Evolutionary conservation across 108 stramenopile genomes (phyloP).

Genomic region (Pseudonitzschia delicatissima): DNA sequence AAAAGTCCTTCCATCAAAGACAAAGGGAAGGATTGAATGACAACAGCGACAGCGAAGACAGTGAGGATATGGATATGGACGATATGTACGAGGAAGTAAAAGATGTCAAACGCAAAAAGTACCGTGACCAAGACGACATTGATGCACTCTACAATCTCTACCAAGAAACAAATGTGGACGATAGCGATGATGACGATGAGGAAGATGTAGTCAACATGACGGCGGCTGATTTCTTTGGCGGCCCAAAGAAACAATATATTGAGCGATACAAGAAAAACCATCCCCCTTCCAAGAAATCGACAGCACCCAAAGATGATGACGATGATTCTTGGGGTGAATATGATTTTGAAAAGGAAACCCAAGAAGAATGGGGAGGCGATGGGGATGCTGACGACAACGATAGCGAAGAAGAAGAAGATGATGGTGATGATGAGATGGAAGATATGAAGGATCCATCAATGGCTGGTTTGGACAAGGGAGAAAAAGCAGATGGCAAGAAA

Average conservation of each 20-base stretch:
- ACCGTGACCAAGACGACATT: constrained; percentile 83
- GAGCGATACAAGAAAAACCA: constrained; percentile 36
- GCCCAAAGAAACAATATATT: constrained; percentile 55
- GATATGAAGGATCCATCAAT: constrained; percentile 11
- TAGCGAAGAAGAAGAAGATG: constrained; percentile 35
- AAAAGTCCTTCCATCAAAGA: constrained; percentile 57
- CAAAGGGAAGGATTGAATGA: constrained; percentile 51
- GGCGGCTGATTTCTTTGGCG: constrained; percentile 84
- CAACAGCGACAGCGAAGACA: constrained; percentile 45
- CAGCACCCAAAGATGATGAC: constrained; percentile 44
- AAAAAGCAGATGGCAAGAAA: constrained; percentile 8
- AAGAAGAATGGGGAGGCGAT: constrained; percentile 24
- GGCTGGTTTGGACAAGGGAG: not conserved
- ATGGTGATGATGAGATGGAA: constrained; percentile 29
- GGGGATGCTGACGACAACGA: constrained; percentile 40
- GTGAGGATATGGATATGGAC: constrained; percentile 30
- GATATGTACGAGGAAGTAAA: constrained; percentile 28
- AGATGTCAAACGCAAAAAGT: constrained; percentile 59
- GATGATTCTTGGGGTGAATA: constrained; percentile 83
- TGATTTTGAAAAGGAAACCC: constrained; percentile 59
- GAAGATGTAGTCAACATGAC: constrained; percentile 69
- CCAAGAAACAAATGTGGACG: constrained; percentile 40
- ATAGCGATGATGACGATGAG: constrained; percentile 45
- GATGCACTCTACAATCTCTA: constrained; percentile 70
- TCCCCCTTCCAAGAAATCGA: constrained; percentile 11